phyloP scores from a whole-genome alignment of 306 rosid genomes.

The Quercus rubra region DNA sequence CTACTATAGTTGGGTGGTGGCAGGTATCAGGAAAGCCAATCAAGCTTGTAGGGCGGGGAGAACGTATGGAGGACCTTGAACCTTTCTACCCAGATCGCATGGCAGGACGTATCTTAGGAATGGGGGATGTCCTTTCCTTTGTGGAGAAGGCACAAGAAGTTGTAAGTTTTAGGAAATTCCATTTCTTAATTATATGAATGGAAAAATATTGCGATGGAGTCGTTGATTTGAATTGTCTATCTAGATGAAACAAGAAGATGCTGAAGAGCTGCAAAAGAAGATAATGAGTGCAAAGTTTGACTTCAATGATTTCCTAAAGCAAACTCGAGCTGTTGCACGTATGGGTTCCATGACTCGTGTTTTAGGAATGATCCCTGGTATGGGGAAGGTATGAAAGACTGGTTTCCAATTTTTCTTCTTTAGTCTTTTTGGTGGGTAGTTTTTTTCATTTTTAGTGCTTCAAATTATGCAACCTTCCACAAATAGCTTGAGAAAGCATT shows the following conservation, averaged over 20 bases:
- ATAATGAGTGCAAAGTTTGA: constrained; percentile 96
- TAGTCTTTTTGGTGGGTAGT: background rate
- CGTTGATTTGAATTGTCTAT: constrained; percentile 18
- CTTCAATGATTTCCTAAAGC: constrained; percentile 95
- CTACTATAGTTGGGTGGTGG: constrained; percentile 16
- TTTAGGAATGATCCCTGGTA: constrained; percentile 99
- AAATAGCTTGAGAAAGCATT: background rate
- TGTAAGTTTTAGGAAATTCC: constrained; percentile 48
- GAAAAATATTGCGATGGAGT: background rate
- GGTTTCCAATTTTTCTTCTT: background rate
- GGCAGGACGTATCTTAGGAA: constrained; percentile 98
- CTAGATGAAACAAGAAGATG: constrained; percentile 96
- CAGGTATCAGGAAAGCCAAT: constrained; percentile 99
- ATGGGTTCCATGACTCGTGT: constrained; percentile 99
- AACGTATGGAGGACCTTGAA: constrained; percentile 98
- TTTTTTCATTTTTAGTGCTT: background rate
- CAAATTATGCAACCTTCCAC: background rate
- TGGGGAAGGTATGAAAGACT: constrained; percentile 73
- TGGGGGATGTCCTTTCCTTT: constrained; percentile 98
- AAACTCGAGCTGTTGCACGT: constrained; percentile 88
- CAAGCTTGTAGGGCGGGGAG: constrained; percentile 97
- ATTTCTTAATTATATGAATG: background rate
- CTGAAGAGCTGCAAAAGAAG: constrained; percentile 95
- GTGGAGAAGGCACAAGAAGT: constrained; percentile 99
- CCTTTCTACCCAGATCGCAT: constrained; percentile 97